Evolutionary conservation across 192 early-diverging fungal genomes (phyloP), one percentile per base, ranked within the genome.

Genomic region (Rhizophagus sp.): DNA sequence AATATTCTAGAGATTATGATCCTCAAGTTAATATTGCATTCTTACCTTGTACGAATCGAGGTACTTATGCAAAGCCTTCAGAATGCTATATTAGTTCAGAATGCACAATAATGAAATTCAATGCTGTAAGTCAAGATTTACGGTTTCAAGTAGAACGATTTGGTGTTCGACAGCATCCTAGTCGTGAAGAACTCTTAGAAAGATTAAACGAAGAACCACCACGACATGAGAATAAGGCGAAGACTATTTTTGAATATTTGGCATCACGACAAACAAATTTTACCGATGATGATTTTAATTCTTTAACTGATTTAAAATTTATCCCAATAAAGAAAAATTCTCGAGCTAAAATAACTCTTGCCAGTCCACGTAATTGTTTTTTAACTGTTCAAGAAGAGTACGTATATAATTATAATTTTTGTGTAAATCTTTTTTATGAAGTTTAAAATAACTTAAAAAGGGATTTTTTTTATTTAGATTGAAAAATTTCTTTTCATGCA

Each of bases 191-290:
- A 22, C 27, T 89, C 12, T 9, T 92, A 5, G 69, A 81, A 36
- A 83, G 83, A 0, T 83, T 93, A 25, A 17, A 64, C 3, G 41
- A 83, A 49, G 61, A 81, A 2, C 80, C 81, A 3, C 82, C 84
- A 4, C 10, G 62, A 4, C 73, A 85, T 9, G 73, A 80, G 3
- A 84, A 81, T 8, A 83, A 85, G 13, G 94, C 92, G 0, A 82
- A 81, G 2, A 63, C 65, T 0, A 83, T 93, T 1, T 95, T 97
- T 85, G 87, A 89, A 34, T 96, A 91, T 79, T 81, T 96, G 52
- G 85, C 90, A 17, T 85, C 85, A 11, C 87, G 91, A 34, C 91
- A 91, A 72, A 88, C 84, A 33, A 88, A 90, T 5, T 92, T 94
- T 71, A 66, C 44, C 1, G 68, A 84, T 4, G 50, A 71, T 1